Percentiles rank a stretch among this genome's conserved stretches.
These are phyloP conservation scores for Colletotrichum theobromicola DNA, from an alignment of 2,329 filamentous ascomycete genomes.

Conservation along the genomic window DNA sequence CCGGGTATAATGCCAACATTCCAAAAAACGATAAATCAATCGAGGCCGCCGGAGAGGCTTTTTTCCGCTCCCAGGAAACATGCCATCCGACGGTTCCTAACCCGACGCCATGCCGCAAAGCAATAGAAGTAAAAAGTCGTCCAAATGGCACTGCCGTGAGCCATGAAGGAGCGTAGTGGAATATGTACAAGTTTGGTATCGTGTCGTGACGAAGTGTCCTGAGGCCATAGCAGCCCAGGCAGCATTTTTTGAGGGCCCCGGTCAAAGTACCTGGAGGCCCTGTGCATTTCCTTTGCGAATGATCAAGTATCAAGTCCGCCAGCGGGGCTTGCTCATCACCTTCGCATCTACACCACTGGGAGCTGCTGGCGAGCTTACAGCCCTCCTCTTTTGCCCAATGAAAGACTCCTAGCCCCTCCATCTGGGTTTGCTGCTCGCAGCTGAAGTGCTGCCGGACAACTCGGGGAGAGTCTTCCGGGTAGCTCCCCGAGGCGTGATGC, in stretches of 20 bases:
- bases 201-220: neutral
- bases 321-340: constrained; percentile 10
- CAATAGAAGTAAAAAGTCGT: neutral
- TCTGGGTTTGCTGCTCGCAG: constrained; percentile 47
- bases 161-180: constrained; percentile 3
- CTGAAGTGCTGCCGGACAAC: constrained; percentile 29
- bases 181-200: constrained; percentile 12
- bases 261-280: neutral
- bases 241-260: neutral
- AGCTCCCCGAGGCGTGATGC: constrained; percentile 49
- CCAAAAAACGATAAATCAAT: neutral
- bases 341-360: neutral
- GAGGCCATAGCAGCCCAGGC: neutral
- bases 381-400: neutral
- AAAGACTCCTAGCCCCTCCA: constrained; percentile 47
- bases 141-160: constrained; percentile 14
- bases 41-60: constrained; percentile 2
- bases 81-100: neutral
- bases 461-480: constrained; percentile 43
- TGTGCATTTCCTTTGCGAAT: neutral
- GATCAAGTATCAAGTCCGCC: constrained; percentile 9
- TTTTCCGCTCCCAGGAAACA: neutral
- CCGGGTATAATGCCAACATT: constrained; percentile 15
- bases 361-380: neutral
- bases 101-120: constrained; percentile 17